phyloP scores from a whole-genome alignment of 495 filamentous ascomycete genomes.

The Hyphodiscus hymeniophilus region DNA sequence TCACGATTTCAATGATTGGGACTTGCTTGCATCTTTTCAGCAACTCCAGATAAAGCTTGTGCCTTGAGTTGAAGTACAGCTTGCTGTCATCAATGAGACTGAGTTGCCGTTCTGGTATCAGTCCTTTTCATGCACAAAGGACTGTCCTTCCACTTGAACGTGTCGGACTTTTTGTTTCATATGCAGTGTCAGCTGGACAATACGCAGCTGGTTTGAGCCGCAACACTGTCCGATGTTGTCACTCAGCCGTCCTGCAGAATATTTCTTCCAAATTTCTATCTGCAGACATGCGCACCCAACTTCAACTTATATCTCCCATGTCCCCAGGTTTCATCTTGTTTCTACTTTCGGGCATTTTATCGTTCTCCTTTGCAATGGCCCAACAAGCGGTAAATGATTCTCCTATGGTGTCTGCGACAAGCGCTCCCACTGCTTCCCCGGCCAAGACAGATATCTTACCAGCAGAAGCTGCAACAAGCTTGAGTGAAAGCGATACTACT shows the following conservation, averaged over 20 bases:
- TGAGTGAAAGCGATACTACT: not conserved
- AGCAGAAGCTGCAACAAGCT: not conserved
- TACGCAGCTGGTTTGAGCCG: not conserved
- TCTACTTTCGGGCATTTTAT: slow-evolving; percentile 13
- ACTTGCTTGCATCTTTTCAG: too few relatives aligned
- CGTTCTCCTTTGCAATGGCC: slow-evolving; percentile 3
- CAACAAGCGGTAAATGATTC: slow-evolving; percentile 4
- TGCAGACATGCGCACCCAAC: not conserved
- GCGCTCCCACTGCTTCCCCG: not conserved
- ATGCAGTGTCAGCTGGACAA: not conserved
- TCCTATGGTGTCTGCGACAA: not conserved
- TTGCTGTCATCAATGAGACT: too few relatives aligned
- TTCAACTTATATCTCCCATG: slow-evolving; percentile 15
- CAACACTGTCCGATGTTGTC: not conserved
- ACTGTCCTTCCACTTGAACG: too few relatives aligned
- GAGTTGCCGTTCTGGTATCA: too few relatives aligned
- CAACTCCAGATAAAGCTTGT: too few relatives aligned
- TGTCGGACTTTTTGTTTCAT: too few relatives aligned
- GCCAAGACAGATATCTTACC: not conserved
- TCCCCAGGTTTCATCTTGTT: slow-evolving; percentile 2
- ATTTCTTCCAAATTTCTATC: slow-evolving; percentile 8
- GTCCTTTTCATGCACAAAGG: too few relatives aligned
- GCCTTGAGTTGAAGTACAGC: too few relatives aligned
- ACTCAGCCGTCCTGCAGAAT: slow-evolving; percentile 9
- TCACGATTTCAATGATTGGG: too few relatives aligned